Conservation (phyloP, 2,329 filamentous ascomycete genomes). For the Ophiostoma tasmaniense region DNA sequence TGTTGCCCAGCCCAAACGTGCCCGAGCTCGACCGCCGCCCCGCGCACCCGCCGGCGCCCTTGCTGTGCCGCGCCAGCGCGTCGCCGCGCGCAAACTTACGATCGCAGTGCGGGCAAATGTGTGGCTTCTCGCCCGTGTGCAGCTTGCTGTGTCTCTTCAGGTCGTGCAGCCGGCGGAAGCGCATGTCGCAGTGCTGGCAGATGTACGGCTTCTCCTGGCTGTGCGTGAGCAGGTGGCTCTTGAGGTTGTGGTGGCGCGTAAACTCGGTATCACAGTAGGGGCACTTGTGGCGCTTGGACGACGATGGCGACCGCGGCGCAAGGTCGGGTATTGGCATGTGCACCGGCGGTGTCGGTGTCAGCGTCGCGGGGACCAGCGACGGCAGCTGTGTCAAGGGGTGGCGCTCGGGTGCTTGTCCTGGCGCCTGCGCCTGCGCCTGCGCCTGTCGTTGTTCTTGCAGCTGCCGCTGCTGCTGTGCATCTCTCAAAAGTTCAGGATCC, state of each 20-base stretch:
- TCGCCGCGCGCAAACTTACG: conserved; percentile 92
- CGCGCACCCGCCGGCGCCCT: conserved; percentile 90
- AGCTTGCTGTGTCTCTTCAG: conserved; percentile 93
- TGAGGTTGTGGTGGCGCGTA: conserved; percentile 92
- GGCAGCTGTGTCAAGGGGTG: background rate
- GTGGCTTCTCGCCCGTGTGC: conserved; percentile 90
- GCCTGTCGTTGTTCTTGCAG: background rate
- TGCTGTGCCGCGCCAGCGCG: conserved; percentile 87
- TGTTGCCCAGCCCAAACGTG: conserved; percentile 52
- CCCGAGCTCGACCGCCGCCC: conserved; percentile 81
- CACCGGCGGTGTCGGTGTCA: background rate
- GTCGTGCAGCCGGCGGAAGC: conserved; percentile 88
- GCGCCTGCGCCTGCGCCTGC: background rate
- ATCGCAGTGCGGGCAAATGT: conserved; percentile 90
- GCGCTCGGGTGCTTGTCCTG: background rate
- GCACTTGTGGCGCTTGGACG: conserved; percentile 86
- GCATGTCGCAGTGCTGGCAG: conserved; percentile 87
- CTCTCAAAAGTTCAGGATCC: background rate
- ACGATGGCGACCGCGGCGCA: conserved; percentile 62
- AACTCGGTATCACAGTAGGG: conserved; percentile 96
- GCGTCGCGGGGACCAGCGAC: background rate
- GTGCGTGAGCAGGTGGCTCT: conserved; percentile 93
- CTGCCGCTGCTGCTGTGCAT: conserved; percentile 8
- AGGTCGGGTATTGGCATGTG: conserved; percentile 28
- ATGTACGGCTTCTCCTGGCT: conserved; percentile 97